A percentile compares a stretch with the other conserved stretches of the same genome.
These are phyloP conservation scores for Harrya chromipes DNA, from an alignment of 768 basidiomycete genomes.

Conservation along the genomic window DNA sequence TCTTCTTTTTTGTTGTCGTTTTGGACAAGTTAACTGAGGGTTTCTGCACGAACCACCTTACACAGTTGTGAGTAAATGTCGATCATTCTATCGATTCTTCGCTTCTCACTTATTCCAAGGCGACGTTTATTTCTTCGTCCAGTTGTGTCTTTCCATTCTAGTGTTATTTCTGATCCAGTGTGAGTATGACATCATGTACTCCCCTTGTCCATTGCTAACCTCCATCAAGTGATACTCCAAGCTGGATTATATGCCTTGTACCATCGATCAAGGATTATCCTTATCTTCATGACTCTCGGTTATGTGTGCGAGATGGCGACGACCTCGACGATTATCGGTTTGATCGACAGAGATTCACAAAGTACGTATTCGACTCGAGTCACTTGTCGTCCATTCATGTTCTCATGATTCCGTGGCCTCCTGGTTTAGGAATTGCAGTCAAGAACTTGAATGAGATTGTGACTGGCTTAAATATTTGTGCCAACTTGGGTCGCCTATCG, in stretches of 20 bases:
- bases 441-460: too few species aligned
- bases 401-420: too few species aligned
- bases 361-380: background rate
- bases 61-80: constrained; percentile 13
- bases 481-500: too few species aligned
- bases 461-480: too few species aligned
- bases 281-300: constrained; percentile 1
- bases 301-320: constrained; percentile 7
- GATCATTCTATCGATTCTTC: background rate
- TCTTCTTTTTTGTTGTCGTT: background rate
- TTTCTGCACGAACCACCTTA: background rate
- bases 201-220: background rate
- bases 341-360: constrained; percentile 1
- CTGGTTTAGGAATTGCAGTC: too few species aligned
- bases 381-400: too few species aligned
- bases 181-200: background rate
- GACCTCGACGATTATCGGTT: background rate
- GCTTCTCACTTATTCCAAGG: constrained; percentile 6
- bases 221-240: constrained; percentile 10
- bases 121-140: constrained; percentile 1
- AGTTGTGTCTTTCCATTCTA: background rate
- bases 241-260: constrained; percentile 14
- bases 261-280: constrained; percentile 1
- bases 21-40: background rate
- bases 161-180: constrained; percentile 5